Evolutionary conservation across 1,139 yeast genomes (phyloP), one percentile per base, ranked within the genome.

Genomic region (Yamadazyma aaseri): DNA sequence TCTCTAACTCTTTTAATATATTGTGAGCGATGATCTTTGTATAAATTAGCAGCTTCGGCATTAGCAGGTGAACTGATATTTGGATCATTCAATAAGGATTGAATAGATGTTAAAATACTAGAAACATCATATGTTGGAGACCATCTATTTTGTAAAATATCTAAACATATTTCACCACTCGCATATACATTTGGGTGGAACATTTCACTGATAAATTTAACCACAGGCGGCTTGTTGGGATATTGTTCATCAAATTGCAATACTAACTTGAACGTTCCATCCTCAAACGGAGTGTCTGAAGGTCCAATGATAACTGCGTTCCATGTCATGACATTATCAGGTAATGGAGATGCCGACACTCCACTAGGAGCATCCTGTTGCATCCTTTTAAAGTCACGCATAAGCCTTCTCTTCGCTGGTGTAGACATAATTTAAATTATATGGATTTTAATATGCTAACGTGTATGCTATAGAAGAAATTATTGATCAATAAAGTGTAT

Each of bases 361-460:
- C 98, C 98, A 28, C 95, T 90, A 13, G 98, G 97, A 6, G 98
- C 94, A 61, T 92, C 98, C 65, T 85, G 95, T 63, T 92, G 97
- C 84, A 92, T 90, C 49, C 98, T 86, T 65, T 89, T 90, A 65
- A 92, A 89, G 64, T 92, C 98, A 60, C 98, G 86, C 97, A 92
- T 92, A 51, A 92, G 79, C 68, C 98, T 81, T 78, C 97, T 84
- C 60, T 96, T 81, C 8, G 98, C 98, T 18, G 97, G 95, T 4
- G 98, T 92, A 10, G 97, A 90, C 98, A 92, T 92, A 15, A 17
- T 23, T 9, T n/a, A 10, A 22, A 22, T 10, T n/a, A 9, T 22
- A 22, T 22, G 8, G 6, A 9, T 22, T 7, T 10, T 7, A 7
- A 18, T 18, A 18, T 18, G 21, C 21, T 18, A 18, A 10, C 21